Percentiles rank a stretch among this genome's conserved stretches.
These are phyloP conservation scores for Calcarisporium arbuscula DNA, from an alignment of 2,329 filamentous ascomycete species.

Conservation along the genomic window DNA sequence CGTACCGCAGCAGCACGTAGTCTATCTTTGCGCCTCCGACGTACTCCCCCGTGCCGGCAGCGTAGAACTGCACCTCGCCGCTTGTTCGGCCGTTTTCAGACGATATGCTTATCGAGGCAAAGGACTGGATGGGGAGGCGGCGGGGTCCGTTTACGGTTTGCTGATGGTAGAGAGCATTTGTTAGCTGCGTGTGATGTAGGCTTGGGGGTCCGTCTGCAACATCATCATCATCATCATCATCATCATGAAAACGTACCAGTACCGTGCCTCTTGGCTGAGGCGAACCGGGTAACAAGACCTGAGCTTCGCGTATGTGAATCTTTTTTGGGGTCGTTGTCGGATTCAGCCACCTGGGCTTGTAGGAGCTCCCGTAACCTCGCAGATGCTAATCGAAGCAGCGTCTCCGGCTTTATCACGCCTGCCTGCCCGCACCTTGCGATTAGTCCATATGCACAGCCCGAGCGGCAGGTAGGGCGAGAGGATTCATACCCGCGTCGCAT, in stretches of 20 bases:
- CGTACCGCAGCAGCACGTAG: slow-evolving; percentile 6
- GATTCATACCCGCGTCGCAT: slow-evolving; percentile 9
- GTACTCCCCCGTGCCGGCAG: slow-evolving; percentile 16
- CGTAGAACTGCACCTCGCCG: slow-evolving; percentile 14
- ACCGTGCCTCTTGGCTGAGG: slow-evolving; percentile 12
- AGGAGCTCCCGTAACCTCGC: slow-evolving; percentile 7
- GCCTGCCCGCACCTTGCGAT: background rate
- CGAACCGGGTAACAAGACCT: slow-evolving; percentile 8
- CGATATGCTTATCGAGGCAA: slow-evolving; percentile 9
- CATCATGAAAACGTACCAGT: slow-evolving; percentile 11
- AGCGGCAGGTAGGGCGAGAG: background rate
- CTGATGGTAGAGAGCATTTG: slow-evolving; percentile 9
- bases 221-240: background rate
- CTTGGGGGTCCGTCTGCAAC: background rate
- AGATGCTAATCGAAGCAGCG: slow-evolving; percentile 9
- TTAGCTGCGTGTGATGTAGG: background rate
- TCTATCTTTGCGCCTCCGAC: slow-evolving; percentile 12
- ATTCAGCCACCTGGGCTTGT: slow-evolving; percentile 4
- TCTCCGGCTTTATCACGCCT: slow-evolving; percentile 9
- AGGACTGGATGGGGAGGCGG: slow-evolving; percentile 18
- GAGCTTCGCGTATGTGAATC: slow-evolving; percentile 7
- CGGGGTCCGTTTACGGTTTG: slow-evolving; percentile 17
- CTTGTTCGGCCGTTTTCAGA: background rate
- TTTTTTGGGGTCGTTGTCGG: slow-evolving; percentile 1
- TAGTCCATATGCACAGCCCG: background rate